These are phyloP conservation scores for Euryodendron excelsum DNA, from an alignment of 148 eudicot genomes.

Conservation along the genomic window DNA sequence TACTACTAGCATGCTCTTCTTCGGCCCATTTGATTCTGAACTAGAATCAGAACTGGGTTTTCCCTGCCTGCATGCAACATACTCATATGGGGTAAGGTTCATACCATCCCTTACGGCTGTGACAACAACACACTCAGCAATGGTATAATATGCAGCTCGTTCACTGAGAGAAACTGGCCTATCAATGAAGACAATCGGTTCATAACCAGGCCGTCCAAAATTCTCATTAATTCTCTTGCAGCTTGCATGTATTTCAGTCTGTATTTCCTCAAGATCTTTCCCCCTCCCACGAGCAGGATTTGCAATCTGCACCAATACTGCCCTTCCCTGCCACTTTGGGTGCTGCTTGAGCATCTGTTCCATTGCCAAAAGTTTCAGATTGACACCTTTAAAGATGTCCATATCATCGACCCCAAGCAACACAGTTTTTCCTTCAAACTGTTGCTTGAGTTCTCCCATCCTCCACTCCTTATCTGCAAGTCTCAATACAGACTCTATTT, in stretches of 20 bases:
- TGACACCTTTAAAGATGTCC: constrained; percentile 60
- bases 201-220: constrained; percentile 34
- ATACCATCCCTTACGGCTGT: constrained; percentile 60
- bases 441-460: constrained; percentile 32
- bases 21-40: constrained; percentile 27
- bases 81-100: constrained; percentile 62
- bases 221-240: constrained; percentile 37
- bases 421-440: constrained; percentile 43
- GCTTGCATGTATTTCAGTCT: constrained; percentile 37
- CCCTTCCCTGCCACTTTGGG: constrained; percentile 42
- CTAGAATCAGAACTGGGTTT: constrained; percentile 13
- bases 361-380: constrained; percentile 51
- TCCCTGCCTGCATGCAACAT: constrained; percentile 49
- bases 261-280: constrained; percentile 47
- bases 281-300: constrained; percentile 54
- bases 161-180: constrained; percentile 43
- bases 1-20: constrained; percentile 49
- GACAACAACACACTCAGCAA: constrained; percentile 56
- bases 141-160: constrained; percentile 42
- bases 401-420: constrained; percentile 59
- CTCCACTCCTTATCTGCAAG: constrained; percentile 37
- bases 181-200: constrained; percentile 44
- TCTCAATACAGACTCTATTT: constrained; percentile 42
- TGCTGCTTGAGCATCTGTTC: constrained; percentile 42
- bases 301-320: constrained; percentile 48